Evolutionary conservation across 495 filamentous ascomycete genomes (phyloP), one percentile per base, ranked within the genome.

Genomic region (Penicillium steckii): DNA sequence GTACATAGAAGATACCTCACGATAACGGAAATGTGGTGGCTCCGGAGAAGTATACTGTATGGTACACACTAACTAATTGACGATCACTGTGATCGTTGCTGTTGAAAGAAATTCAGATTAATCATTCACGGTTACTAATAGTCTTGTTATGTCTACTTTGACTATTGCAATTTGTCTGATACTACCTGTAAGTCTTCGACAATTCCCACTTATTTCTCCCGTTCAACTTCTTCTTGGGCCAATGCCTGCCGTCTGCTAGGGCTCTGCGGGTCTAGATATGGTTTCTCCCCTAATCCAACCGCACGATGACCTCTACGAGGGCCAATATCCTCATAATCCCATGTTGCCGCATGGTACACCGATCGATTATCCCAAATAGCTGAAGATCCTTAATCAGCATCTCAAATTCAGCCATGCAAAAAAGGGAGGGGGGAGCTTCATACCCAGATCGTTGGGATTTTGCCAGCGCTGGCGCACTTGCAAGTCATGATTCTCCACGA

Each of bases 321-420:
- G 2, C 83, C 87, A 30, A 84, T 61, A 0, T 69, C 79, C 4
- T 76, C 75, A 66, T 84, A 89, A 62, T 91, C 89, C 38, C 76
- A 83, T 2, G 87, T 91, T 0, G 87, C 86, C 3, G 80, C 77
- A 56, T 91, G 88, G 64, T 83, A 90, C 1, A 80, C 78, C 30
- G 77, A 81, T 7, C 88, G 70, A 55, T 91, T 91, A 63, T 91
- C 89, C 88, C 89, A 93, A 55, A 93, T 90, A 0, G 88, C 87
- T 70, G 48, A 18, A 9, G 0, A 15, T 46, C 8, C 10, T 17
- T 46, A 13, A 17, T 29, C 15, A 42, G 23, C 21, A 18, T 5
- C 18, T 44, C 2, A 24, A 23, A 47, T 19, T 6, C 3, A 6
- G 3, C 2, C 10, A 37, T 4, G 2, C 33, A 18, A 4, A 15